Conservation (phyloP, 495 filamentous ascomycete species). For the Daldinia vernicosa region DNA sequence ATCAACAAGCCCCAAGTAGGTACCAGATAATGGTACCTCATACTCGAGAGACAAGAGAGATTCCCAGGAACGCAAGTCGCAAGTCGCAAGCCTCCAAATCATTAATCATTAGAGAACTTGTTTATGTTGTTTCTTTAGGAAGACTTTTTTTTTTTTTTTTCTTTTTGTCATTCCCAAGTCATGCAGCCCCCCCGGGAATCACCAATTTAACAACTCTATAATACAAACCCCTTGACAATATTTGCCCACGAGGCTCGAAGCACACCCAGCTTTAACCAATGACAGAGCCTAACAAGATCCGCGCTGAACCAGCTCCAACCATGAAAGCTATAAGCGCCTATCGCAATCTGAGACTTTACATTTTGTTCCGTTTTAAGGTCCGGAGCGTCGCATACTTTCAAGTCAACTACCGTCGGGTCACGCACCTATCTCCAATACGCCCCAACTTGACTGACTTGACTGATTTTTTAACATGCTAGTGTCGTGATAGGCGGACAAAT, state of each 20-base stretch:
- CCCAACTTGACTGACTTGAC: constrained; percentile 1
- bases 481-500: constrained; percentile 34
- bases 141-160: constrained; percentile 12
- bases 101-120: neutral
- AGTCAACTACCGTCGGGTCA: constrained; percentile 37
- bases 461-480: constrained; percentile 23
- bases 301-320: constrained; percentile 34
- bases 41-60: constrained; percentile 17
- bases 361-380: constrained; percentile 27
- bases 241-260: constrained; percentile 44
- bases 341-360: constrained; percentile 39
- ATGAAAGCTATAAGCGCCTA: constrained; percentile 32
- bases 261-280: constrained; percentile 31
- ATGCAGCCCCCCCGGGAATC: constrained; percentile 40
- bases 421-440: constrained; percentile 22
- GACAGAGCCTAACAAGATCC: constrained; percentile 20
- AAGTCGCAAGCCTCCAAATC: neutral
- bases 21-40: constrained; percentile 4
- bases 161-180: constrained; percentile 33
- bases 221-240: constrained; percentile 46
- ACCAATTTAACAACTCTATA: constrained; percentile 45
- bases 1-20: neutral
- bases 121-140: constrained; percentile 17
- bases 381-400: constrained; percentile 21
- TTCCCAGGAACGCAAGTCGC: constrained; percentile 14